Base-by-base conservation (phyloP, 768 basidiomycete species). In the Leccinum boreale region DNA sequence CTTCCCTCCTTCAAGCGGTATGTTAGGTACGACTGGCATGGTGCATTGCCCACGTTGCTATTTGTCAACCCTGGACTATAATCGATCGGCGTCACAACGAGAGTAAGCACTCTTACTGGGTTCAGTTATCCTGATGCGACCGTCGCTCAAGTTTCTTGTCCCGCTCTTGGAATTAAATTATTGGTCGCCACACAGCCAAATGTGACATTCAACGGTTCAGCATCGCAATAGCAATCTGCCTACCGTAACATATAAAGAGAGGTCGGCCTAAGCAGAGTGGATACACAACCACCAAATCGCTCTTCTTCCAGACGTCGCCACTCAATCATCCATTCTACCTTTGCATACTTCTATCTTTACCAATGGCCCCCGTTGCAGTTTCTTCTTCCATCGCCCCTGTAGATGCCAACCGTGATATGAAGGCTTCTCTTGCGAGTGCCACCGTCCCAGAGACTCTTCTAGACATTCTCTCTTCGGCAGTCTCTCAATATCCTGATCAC, bases 381-480 rank as follows among this genome's bases (percentile, higher is more conserved):
- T 24, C 62, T 9, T 53, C 64, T 5, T 28, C 51, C 36, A n/a
- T 33, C 12, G n/a, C 61, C 52, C 51, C 59, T 45, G 54, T 61
- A 9, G 44, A 59, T 10, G 42, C 45, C 36, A 51, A 59, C 19
- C 58, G n/a, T 51, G 52, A 61, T 14, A n/a, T 62, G 42, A 68
- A 64, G 36, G 35, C 52, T 21, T 54, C 67, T 6, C 28, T 71
- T n/a, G 31, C 56, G 3, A 51, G 26, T 5, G 29, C 59, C 48
- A 21, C 51, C 0, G 57, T 49, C 46, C 56, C 57, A 47, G 52
- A 59, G 9, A 73, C 67, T 7, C 61, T 71, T 6, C 50, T 64
- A 15, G 65, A 69, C 11, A 54, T 69, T 23, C 21, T 73, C 23
- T 61, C 63, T 50, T 62, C 50, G 12, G 71, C 65, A 7, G 65